Conservation (phyloP, 2,329 filamentous ascomycete species). For the Orbilia quercus region DNA sequence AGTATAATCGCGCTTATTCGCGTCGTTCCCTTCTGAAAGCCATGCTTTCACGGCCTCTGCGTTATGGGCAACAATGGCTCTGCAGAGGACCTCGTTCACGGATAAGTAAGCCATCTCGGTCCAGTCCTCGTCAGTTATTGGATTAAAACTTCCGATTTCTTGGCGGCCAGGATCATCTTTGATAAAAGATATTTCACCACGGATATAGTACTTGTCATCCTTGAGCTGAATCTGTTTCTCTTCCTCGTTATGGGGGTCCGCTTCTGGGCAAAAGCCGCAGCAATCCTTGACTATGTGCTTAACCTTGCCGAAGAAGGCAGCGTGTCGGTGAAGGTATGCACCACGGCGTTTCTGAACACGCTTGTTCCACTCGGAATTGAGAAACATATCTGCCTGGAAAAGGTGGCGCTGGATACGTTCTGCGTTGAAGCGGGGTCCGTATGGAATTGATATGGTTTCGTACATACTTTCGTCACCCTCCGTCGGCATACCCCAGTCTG, state of each 20-base stretch:
- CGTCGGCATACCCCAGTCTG: conserved; percentile 74
- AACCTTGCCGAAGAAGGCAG: conserved; percentile 79
- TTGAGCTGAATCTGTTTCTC: conserved; percentile 77
- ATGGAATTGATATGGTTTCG: conserved; percentile 78
- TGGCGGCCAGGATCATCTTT: conserved; percentile 85
- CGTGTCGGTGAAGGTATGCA: conserved; percentile 78
- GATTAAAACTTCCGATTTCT: conserved; percentile 68
- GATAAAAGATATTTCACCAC: conserved; percentile 72
- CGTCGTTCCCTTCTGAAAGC: conserved; percentile 74
- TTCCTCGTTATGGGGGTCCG: conserved; percentile 70
- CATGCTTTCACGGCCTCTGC: conserved; percentile 76
- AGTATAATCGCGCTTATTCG: conserved; percentile 78
- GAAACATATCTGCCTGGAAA: conserved; percentile 82
- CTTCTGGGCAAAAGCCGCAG: conserved; percentile 79
- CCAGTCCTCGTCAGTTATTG: conserved; percentile 39
- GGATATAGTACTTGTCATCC: conserved; percentile 78
- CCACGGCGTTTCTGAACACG: conserved; percentile 67
- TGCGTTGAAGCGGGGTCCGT: conserved; percentile 67
- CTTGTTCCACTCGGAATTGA: conserved; percentile 89
- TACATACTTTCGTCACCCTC: conserved; percentile 82
- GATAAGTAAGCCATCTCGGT: conserved; percentile 83
- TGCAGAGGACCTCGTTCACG: conserved; percentile 79
- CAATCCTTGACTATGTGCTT: conserved; percentile 81
- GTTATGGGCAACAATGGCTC: conserved; percentile 81
- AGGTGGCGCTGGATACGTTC: conserved; percentile 82